phyloP scores from a whole-genome alignment of 768 basidiomycete species.

The Coprinopsis strossmayeri region DNA sequence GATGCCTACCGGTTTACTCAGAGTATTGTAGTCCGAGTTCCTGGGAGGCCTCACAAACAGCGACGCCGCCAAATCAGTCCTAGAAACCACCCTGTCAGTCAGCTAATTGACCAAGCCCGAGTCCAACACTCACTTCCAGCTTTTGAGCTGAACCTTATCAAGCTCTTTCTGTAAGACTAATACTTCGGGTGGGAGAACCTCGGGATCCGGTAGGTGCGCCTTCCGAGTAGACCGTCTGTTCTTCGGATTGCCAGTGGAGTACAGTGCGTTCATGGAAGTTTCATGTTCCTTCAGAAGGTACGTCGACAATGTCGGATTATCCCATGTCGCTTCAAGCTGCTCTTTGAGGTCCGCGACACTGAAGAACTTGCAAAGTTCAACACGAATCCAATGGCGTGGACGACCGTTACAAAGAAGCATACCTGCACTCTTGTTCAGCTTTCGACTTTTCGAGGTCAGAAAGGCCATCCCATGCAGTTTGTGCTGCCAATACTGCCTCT shows the following conservation, averaged over 20 bases:
- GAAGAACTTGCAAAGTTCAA: neutral
- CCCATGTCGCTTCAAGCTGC: conserved; percentile 39
- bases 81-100: no score
- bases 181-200: conserved; percentile 40
- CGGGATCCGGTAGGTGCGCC: conserved; percentile 27
- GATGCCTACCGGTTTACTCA: conserved; percentile 33
- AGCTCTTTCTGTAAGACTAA: conserved; percentile 41
- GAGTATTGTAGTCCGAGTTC: conserved; percentile 60
- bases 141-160: conserved; percentile 44
- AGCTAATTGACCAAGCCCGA: no score
- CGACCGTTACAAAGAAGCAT: conserved; percentile 7
- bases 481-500: neutral
- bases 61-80: conserved; percentile 46
- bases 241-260: conserved; percentile 22
- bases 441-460: conserved; percentile 20
- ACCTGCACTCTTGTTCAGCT: conserved; percentile 40
- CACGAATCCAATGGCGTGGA: neutral
- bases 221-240: conserved; percentile 26
- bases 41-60: conserved; percentile 59
- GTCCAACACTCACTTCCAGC: conserved; percentile 50
- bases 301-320: conserved; percentile 50
- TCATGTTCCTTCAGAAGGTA: conserved; percentile 52
- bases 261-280: conserved; percentile 29
- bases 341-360: conserved; percentile 50
- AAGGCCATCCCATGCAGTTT: conserved; percentile 11